Evolutionary conservation across 2,329 filamentous ascomycete species (phyloP).

Genomic region (Penicillium verrucosum): DNA sequence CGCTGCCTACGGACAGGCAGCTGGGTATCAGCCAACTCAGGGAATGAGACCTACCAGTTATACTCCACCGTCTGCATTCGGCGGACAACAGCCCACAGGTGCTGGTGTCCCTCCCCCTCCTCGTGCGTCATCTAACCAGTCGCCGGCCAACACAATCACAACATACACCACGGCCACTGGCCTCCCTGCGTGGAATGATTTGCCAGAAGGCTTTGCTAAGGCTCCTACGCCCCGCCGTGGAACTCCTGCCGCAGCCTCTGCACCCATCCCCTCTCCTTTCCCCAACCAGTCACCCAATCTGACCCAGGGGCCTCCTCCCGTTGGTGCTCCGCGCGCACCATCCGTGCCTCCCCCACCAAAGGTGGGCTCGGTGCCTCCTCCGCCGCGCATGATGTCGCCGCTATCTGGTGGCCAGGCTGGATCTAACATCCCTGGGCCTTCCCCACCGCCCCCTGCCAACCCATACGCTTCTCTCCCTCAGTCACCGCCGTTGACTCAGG

Average conservation of each 20-base stretch:
- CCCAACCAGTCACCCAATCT: constrained; percentile 57
- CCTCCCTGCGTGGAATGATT: constrained; percentile 88
- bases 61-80: constrained; percentile 44
- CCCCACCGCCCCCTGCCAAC: constrained; percentile 43
- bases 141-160: constrained; percentile 60
- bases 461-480: constrained; percentile 39
- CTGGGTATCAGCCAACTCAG: constrained; percentile 58
- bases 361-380: constrained; percentile 61
- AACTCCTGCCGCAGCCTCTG: constrained; percentile 63
- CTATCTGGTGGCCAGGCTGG: constrained; percentile 52
- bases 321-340: constrained; percentile 60
- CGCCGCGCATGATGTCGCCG: constrained; percentile 68
- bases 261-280: constrained; percentile 73
- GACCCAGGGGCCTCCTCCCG: constrained; percentile 50
- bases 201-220: constrained; percentile 77
- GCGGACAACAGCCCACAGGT: constrained; percentile 46
- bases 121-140: constrained; percentile 64
- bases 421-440: constrained; percentile 63
- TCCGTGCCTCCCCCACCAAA: constrained; percentile 83
- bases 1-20: constrained; percentile 34
- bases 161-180: constrained; percentile 62
- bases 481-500: constrained; percentile 39
- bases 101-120: constrained; percentile 57
- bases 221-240: constrained; percentile 66
- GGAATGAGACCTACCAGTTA: constrained; percentile 35